Conservation (phyloP, 169 alveolate species). For the Plasmodium yoelii region DNA sequence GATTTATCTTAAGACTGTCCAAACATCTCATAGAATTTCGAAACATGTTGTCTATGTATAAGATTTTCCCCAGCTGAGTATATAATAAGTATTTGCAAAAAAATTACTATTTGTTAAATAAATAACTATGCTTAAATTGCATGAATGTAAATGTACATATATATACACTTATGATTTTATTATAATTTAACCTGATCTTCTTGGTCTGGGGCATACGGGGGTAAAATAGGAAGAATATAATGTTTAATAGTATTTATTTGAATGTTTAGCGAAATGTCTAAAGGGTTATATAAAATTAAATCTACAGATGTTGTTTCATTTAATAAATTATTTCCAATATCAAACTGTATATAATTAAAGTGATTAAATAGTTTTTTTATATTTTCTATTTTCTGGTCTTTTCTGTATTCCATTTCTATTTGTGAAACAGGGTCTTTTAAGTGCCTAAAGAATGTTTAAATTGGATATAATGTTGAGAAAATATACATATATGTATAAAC, state of each 20-base stretch:
- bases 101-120: neutral
- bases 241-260: constrained; percentile 66
- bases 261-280: constrained; percentile 33
- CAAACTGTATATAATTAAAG: constrained; percentile 65
- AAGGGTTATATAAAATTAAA: constrained; percentile 67
- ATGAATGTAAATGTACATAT: constrained; percentile 10
- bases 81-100: neutral
- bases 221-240: constrained; percentile 69
- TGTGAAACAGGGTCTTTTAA: constrained; percentile 46
- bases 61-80: constrained; percentile 42
- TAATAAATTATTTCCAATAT: constrained; percentile 60
- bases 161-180: neutral
- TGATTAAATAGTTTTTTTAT: constrained; percentile 56
- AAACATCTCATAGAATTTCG: constrained; percentile 68
- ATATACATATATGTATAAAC: neutral
- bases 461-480: neutral
- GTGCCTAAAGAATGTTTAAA: constrained; percentile 11
- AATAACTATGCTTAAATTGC: neutral
- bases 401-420: constrained; percentile 45
- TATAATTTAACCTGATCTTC: constrained; percentile 48
- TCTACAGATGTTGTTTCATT: constrained; percentile 47
- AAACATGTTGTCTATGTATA: constrained; percentile 69
- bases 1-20: constrained; percentile 57
- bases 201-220: constrained; percentile 56
- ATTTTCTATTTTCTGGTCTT: constrained; percentile 51